Base-by-base conservation (phyloP, 768 basidiomycete genomes). In the Daedaleopsis nitida region DNA sequence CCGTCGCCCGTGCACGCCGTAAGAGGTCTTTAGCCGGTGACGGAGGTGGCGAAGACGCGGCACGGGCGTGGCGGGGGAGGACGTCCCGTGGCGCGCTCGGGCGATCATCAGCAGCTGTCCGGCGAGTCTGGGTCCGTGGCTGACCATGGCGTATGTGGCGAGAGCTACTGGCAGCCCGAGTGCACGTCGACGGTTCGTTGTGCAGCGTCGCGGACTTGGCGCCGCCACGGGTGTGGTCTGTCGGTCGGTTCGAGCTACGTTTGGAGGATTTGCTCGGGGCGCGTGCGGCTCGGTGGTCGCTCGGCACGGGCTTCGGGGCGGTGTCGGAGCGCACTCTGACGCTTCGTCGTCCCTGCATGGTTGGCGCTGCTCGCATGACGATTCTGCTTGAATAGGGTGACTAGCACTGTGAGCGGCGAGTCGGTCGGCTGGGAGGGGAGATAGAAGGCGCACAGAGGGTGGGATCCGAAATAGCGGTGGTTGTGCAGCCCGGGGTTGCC, bases 1-100 rank as follows among this genome's bases (percentile, higher is more conserved):
- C 66, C n/a, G 59, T 58, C 45, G 54, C 64, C 51, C 55, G 69
- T 24, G 69, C 70, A 13, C 63, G 62, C 52, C 59, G 55, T 35
- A 69, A 47, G 13, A 68, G 54, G 43, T 60, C 64, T 50, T 54
- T 48, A 19, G 62, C 64, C 24, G 66, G 63, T 35, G 62, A 65
- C 57, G 52, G 47, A 38, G 65, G 57, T 38, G 65, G 59, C 58
- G 51, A 47, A 51, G 62, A 47, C 27, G 54, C 54, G 50, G 60
- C 57, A 55, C 57, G 21, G 52, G 17, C 56, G 21, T 52, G 45
- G 34, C 32, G 42, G 21, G 23, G 8, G n/a, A 35, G 39, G 7
- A 35, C 16, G 9, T 34, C 51, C 12, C 32, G 58, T 32, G 47
- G 48, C 45, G 51, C 21, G n/a, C 21, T 47, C 50, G 52, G 47